These are phyloP conservation scores for Spinacia oleracea DNA, from an alignment of 179 eudicot genomes.

Conservation along the genomic window DNA sequence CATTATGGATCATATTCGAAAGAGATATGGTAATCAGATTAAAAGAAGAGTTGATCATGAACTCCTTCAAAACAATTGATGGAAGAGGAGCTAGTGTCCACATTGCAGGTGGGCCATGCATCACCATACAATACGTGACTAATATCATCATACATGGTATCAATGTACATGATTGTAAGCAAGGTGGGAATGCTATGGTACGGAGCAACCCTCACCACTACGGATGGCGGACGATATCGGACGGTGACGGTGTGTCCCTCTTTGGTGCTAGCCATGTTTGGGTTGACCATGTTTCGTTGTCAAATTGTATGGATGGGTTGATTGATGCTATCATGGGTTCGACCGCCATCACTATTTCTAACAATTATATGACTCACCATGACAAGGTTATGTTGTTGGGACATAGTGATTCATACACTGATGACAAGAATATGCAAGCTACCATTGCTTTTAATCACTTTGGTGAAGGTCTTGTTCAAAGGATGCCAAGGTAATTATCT, in stretches of 20 bases:
- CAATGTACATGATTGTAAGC: slow-evolving; percentile 64
- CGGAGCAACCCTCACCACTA: slow-evolving; percentile 51
- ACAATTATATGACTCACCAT: slow-evolving; percentile 71
- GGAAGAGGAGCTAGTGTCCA: slow-evolving; percentile 72
- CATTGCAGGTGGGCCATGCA: slow-evolving; percentile 70
- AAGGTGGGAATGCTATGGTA: slow-evolving; percentile 66
- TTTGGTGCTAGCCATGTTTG: slow-evolving; percentile 70
- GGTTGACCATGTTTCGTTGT: slow-evolving; percentile 63
- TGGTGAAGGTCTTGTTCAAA: slow-evolving; percentile 82
- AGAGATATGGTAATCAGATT: slow-evolving; percentile 62
- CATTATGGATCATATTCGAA: slow-evolving; percentile 61
- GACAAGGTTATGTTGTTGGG: slow-evolving; percentile 72
- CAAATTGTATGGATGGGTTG: slow-evolving; percentile 63
- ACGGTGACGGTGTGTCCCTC: slow-evolving; percentile 66
- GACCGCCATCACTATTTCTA: slow-evolving; percentile 61
- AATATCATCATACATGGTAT: slow-evolving; percentile 65
- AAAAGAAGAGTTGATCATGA: slow-evolving; percentile 65
- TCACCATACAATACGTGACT: slow-evolving; percentile 59
- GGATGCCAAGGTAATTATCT: slow-evolving; percentile 70
- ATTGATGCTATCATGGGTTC: slow-evolving; percentile 68
- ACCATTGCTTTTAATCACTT: slow-evolving; percentile 87
- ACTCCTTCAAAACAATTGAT: slow-evolving; percentile 67
- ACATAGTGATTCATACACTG: slow-evolving; percentile 58
- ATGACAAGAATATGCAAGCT: slow-evolving; percentile 74
- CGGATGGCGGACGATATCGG: slow-evolving; percentile 68